Conservation (phyloP, 1,284 basidiomycete species). For the Porodaedalea pini region DNA sequence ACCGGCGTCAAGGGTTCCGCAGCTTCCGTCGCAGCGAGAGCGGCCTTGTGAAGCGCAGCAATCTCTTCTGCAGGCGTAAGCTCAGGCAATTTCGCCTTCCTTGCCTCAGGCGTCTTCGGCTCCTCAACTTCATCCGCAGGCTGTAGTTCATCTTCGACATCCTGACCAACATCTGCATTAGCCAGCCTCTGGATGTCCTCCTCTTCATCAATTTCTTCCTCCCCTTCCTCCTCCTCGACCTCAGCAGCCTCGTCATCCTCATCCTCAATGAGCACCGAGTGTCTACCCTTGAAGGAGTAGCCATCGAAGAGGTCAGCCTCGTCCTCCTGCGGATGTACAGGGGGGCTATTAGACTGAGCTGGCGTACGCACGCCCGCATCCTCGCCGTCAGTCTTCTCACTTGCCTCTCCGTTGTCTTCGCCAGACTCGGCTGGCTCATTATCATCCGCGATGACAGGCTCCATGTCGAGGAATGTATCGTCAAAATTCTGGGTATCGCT, state of each 20-base stretch:
- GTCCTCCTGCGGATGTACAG: constrained; percentile 50
- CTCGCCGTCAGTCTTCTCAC: constrained; percentile 61
- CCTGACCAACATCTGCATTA: constrained; percentile 14
- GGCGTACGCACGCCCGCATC: constrained; percentile 60
- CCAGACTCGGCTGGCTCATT: constrained; percentile 46
- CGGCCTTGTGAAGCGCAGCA: constrained; percentile 18
- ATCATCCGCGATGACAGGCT: constrained; percentile 77
- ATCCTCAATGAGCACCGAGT: constrained; percentile 73
- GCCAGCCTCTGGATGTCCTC: constrained; percentile 24
- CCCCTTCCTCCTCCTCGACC: constrained; percentile 43
- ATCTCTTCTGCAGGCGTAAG: constrained; percentile 24
- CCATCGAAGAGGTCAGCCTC: constrained; percentile 78
- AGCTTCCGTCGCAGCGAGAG: constrained; percentile 13
- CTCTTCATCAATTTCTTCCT: constrained; percentile 33
- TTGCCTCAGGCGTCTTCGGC: constrained; percentile 72
- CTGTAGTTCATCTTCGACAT: constrained; percentile 2
- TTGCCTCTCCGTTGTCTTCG: constrained; percentile 29
- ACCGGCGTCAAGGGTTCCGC: constrained; percentile 8
- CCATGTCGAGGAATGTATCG: constrained; percentile 94
- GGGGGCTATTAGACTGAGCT: constrained; percentile 69
- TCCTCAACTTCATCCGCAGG: constrained; percentile 33
- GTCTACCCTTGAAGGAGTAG: constrained; percentile 82
- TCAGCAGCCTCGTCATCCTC: constrained; percentile 44
- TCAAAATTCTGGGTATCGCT: constrained; percentile 98
- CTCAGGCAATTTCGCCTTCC: constrained; percentile 44